These are phyloP conservation scores for Rosa persica DNA, from an alignment of 306 rosid species.

Conservation along the genomic window DNA sequence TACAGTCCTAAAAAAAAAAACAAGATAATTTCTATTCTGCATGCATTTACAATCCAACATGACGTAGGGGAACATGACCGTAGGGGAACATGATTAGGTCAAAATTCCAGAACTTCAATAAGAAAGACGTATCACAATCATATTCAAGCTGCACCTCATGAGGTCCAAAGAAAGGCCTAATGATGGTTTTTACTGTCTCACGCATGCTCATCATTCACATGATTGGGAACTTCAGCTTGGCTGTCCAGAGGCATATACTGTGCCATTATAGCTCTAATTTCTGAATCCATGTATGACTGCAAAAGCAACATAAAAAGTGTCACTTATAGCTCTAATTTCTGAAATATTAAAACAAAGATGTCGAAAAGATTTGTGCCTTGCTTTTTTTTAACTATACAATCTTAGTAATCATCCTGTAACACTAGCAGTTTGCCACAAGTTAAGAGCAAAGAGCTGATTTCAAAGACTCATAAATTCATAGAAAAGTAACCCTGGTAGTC, in stretches of 20 bases:
- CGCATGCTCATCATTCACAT: slow-evolving; percentile 53
- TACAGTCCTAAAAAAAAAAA: slow-evolving; percentile 39
- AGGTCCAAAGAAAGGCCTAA: slow-evolving; percentile 19
- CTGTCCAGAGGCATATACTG: slow-evolving; percentile 99
- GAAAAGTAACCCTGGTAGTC: neutral
- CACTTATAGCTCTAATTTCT: neutral
- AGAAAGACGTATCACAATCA: slow-evolving; percentile 33
- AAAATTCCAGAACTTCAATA: slow-evolving; percentile 40
- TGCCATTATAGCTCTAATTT: slow-evolving; percentile 98
- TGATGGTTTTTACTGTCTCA: slow-evolving; percentile 31
- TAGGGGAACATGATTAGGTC: slow-evolving; percentile 25
- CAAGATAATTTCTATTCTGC: slow-evolving; percentile 35
- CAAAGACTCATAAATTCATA: neutral
- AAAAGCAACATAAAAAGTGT: slow-evolving; percentile 30
- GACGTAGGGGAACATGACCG: slow-evolving; percentile 32
- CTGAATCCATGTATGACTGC: slow-evolving; percentile 99
- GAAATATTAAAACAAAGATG: neutral
- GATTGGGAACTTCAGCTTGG: slow-evolving; percentile 78
- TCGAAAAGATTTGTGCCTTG: neutral
- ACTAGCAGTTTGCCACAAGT: neutral
- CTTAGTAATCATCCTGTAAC: neutral
- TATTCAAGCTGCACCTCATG: slow-evolving; percentile 33
- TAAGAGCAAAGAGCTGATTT: neutral
- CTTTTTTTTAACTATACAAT: neutral
- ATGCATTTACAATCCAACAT: slow-evolving; percentile 42